These are phyloP conservation scores for Chlorencoelia australis DNA, from an alignment of 2,329 filamentous ascomycete genomes.

Conservation along the genomic window DNA sequence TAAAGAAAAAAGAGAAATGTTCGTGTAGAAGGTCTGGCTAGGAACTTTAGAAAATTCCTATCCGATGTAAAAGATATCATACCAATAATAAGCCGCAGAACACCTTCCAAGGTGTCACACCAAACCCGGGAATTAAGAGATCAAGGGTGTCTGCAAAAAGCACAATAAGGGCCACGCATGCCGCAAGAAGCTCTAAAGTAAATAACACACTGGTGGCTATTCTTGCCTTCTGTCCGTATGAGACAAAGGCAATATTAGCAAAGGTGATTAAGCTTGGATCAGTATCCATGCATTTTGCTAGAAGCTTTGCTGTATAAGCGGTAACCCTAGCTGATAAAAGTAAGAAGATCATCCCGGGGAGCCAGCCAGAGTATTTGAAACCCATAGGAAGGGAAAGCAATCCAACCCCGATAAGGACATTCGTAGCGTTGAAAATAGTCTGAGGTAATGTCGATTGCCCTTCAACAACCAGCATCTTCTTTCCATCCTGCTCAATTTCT, in stretches of 20 bases:
- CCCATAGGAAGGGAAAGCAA: conserved; percentile 82
- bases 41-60: too few relatives aligned
- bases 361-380: conserved; percentile 79
- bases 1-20: too few relatives aligned
- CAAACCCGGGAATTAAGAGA: conserved; percentile 63
- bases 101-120: conserved; percentile 70
- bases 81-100: conserved; percentile 68
- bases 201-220: conserved; percentile 79
- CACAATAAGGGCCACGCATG: conserved; percentile 81
- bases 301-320: conserved; percentile 72
- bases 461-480: conserved; percentile 72
- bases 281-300: conserved; percentile 81
- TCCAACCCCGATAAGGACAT: conserved; percentile 79
- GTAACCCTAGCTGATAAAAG: conserved; percentile 66
- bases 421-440: conserved; percentile 85
- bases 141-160: conserved; percentile 88
- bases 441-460: conserved; percentile 93
- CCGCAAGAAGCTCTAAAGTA: conserved; percentile 75
- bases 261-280: conserved; percentile 85
- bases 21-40: too few relatives aligned
- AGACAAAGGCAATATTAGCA: conserved; percentile 84
- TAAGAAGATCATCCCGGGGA: conserved; percentile 69
- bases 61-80: too few relatives aligned
- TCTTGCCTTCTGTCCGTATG: conserved; percentile 74
- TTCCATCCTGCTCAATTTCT: conserved; percentile 80